phyloP scores from a whole-genome alignment of 73 alveolate genomes.

The Blepharisma stoltei region DNA sequence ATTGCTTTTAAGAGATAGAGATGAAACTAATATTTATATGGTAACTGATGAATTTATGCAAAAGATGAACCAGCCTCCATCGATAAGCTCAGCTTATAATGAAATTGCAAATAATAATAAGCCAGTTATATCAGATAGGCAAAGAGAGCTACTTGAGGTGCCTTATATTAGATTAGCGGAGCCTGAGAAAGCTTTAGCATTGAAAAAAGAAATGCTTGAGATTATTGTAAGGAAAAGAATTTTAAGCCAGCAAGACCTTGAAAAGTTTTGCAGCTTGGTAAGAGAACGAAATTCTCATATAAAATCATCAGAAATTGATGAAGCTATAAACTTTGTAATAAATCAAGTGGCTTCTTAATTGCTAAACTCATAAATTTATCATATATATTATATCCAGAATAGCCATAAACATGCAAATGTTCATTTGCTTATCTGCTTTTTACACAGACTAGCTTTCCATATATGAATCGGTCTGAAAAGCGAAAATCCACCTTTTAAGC shows the following conservation, averaged over 20 bases:
- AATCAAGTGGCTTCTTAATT: too few relatives aligned
- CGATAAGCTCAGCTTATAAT: not conserved
- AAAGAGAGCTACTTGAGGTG: not conserved
- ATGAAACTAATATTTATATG: not conserved
- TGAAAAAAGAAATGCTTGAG: not conserved
- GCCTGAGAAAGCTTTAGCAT: not conserved
- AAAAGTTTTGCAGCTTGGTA: not conserved
- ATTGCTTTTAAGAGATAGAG: not conserved
- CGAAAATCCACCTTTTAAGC: too few relatives aligned
- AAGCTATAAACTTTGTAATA: not conserved
- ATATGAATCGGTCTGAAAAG: too few relatives aligned
- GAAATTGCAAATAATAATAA: not conserved
- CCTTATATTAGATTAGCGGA: not conserved
- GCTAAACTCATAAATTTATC: too few relatives aligned
- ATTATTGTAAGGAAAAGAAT: conserved; percentile 12
- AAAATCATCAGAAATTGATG: not conserved
- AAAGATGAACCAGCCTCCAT: not conserved
- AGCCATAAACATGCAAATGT: too few relatives aligned
- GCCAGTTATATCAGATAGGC: not conserved
- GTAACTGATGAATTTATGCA: not conserved
- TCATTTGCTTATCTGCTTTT: too few relatives aligned
- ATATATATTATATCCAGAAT: too few relatives aligned
- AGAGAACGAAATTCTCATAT: not conserved
- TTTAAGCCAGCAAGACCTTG: not conserved
- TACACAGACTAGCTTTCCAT: too few relatives aligned